A percentile compares a stretch with the other conserved stretches of the same genome.
Conservation (phyloP, 495 filamentous ascomycete species). For the Lasiosphaeria hispida region DNA sequence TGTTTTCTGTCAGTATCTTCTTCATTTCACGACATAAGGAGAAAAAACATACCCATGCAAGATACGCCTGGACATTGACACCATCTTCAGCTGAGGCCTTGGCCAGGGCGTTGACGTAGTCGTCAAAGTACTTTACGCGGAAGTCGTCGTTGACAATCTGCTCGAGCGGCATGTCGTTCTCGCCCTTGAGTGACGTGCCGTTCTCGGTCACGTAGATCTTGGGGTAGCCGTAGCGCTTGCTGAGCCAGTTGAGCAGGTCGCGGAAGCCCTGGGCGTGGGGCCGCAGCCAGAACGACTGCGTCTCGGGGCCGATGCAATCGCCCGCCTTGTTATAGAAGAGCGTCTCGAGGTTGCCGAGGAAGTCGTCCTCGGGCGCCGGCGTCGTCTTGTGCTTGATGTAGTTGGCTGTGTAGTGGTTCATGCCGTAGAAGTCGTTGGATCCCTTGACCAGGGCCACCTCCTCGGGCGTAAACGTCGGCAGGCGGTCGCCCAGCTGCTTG, state of each 20-base stretch:
- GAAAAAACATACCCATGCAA: conserved; percentile 54
- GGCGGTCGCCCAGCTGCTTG: conserved; percentile 66
- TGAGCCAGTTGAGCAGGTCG: conserved; percentile 74
- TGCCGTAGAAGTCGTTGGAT: conserved; percentile 79
- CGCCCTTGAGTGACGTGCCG: conserved; percentile 72
- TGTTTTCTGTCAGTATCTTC: not conserved
- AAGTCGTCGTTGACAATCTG: conserved; percentile 72
- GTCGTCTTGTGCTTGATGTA: conserved; percentile 70
- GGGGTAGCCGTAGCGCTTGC: conserved; percentile 68
- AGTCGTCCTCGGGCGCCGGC: conserved; percentile 59
- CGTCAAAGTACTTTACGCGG: conserved; percentile 69
- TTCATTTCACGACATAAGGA: not conserved
- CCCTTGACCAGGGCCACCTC: conserved; percentile 67
- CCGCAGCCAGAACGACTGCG: conserved; percentile 72
- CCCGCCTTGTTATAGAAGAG: conserved; percentile 66
- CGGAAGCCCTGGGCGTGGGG: conserved; percentile 71
- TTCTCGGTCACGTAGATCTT: conserved; percentile 83
- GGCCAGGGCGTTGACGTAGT: conserved; percentile 70
- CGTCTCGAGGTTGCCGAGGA: conserved; percentile 67
- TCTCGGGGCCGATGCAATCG: conserved; percentile 69
- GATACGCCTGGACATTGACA: conserved; percentile 68
- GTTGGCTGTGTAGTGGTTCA: conserved; percentile 84
- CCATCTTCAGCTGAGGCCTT: conserved; percentile 64
- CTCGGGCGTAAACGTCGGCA: conserved; percentile 63
- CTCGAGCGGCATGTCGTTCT: conserved; percentile 69